phyloP scores from a whole-genome alignment of 768 basidiomycete species.

The Leucogyrophana mollusca region DNA sequence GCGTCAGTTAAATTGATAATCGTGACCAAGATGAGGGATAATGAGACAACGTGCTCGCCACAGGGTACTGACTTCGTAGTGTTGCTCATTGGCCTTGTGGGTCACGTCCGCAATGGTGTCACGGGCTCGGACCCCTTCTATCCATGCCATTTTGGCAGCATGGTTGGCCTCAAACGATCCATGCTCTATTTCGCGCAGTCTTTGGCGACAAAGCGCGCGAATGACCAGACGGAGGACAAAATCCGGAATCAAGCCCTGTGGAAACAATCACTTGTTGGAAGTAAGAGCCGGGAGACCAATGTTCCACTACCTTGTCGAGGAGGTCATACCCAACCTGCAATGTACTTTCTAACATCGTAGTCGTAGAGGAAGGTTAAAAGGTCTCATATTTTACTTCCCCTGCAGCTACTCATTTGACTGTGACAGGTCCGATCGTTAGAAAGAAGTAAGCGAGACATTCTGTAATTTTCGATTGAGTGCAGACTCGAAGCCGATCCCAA shows the following conservation, averaged over 20 bases:
- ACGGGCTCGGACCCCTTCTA: conserved; percentile 51
- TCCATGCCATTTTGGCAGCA: conserved; percentile 66
- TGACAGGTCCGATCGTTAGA: not conserved
- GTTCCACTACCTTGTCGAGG: conserved; percentile 27
- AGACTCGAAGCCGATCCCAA: too few species aligned
- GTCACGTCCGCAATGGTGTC: conserved; percentile 58
- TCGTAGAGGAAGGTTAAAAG: conserved; percentile 1
- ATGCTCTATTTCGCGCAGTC: conserved; percentile 59
- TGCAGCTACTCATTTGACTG: not conserved
- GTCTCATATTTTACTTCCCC: too few species aligned
- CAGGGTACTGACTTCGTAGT: conserved; percentile 58
- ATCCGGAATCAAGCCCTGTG: conserved; percentile 62
- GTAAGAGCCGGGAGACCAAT: not conserved
- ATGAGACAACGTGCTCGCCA: too few species aligned
- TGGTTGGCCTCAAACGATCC: conserved; percentile 61
- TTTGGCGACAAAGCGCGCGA: conserved; percentile 47
- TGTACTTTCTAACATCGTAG: not conserved
- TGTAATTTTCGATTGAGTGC: not conserved
- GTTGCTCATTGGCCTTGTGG: conserved; percentile 72
- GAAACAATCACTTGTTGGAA: not conserved
- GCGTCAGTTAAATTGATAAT: too few species aligned
- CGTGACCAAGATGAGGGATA: not conserved
- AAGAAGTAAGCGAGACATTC: not conserved
- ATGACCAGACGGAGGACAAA: conserved; percentile 48
- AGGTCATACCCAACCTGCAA: conserved; percentile 33